Conservation (phyloP, 2,329 filamentous ascomycete genomes). For the Colletotrichum sp. region DNA sequence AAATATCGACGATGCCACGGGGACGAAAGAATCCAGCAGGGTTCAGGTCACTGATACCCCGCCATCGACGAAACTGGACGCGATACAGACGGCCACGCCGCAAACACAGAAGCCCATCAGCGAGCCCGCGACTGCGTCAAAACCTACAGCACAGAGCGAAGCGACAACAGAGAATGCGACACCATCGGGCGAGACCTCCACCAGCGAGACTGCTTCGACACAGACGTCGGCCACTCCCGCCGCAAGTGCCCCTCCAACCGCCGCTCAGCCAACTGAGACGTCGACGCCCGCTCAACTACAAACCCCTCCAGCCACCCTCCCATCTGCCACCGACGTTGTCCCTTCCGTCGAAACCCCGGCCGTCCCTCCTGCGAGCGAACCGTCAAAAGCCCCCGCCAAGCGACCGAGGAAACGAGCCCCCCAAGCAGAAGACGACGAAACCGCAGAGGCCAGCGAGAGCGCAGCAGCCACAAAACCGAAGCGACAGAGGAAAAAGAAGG, state of each 20-base stretch:
- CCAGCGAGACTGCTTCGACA: background rate
- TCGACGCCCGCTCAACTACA: conserved; percentile 1
- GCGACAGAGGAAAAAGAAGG: conserved; percentile 18
- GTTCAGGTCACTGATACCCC: background rate
- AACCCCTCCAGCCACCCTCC: conserved; percentile 9
- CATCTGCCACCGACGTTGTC: background rate
- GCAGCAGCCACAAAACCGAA: conserved; percentile 15
- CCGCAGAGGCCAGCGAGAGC: background rate
- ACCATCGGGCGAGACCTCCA: background rate
- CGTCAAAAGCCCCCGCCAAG: background rate
- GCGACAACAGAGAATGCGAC: background rate
- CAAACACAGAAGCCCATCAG: background rate
- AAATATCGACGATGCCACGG: background rate
- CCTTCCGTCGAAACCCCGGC: background rate
- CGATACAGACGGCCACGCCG: background rate
- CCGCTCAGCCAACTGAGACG: background rate
- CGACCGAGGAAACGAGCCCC: conserved; percentile 14
- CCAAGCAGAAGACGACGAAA: conserved; percentile 1
- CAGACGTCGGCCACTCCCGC: background rate
- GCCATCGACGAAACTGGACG: background rate
- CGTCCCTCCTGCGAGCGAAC: background rate
- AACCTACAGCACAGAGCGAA: background rate
- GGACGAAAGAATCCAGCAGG: background rate
- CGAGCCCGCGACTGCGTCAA: background rate
- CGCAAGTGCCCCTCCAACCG: background rate